Conservation (phyloP, 768 basidiomycete species). For the Hemileccinum impolitum region DNA sequence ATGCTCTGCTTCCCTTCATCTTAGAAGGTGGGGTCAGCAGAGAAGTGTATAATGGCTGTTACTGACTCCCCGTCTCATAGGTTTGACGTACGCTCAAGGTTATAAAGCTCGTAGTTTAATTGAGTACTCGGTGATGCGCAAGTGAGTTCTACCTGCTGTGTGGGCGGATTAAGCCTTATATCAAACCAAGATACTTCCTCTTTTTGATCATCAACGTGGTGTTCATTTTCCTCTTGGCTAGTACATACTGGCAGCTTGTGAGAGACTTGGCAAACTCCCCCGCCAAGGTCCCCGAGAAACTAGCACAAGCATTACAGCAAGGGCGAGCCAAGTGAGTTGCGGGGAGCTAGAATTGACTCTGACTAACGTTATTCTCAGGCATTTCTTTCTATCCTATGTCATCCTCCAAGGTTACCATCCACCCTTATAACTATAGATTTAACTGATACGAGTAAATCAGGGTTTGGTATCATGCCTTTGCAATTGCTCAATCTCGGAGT, state of each 20-base stretch:
- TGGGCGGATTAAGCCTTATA: conserved; percentile 5
- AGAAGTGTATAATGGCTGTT: background rate
- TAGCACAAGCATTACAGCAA: conserved; percentile 78
- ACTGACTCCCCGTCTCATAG: conserved; percentile 31
- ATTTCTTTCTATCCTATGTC: conserved; percentile 84
- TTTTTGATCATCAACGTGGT: conserved; percentile 91
- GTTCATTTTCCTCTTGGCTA: conserved; percentile 90
- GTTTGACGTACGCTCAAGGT: conserved; percentile 86
- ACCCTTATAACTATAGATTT: background rate
- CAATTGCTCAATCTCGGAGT: conserved; percentile 92
- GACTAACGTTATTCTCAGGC: conserved; percentile 35
- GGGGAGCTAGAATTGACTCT: conserved; percentile 6
- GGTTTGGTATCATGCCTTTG: conserved; percentile 91
- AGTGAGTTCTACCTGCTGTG: conserved; percentile 47
- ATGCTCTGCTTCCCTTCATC: conserved; percentile 83
- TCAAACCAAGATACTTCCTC: conserved; percentile 72
- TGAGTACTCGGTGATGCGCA: conserved; percentile 88
- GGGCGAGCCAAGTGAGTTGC: conserved; percentile 61
- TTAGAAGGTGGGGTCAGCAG: conserved; percentile 62
- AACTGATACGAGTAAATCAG: conserved; percentile 36
- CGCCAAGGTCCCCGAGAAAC: conserved; percentile 89
- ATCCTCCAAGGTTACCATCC: conserved; percentile 65
- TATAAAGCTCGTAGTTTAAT: conserved; percentile 88
- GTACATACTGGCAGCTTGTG: conserved; percentile 88
- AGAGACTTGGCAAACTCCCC: conserved; percentile 92